A percentile compares a stretch with the other conserved stretches of the same genome.
Evolutionary conservation across 2,329 filamentous ascomycete species (phyloP).

Genomic region (Byssochlamys sp.): DNA sequence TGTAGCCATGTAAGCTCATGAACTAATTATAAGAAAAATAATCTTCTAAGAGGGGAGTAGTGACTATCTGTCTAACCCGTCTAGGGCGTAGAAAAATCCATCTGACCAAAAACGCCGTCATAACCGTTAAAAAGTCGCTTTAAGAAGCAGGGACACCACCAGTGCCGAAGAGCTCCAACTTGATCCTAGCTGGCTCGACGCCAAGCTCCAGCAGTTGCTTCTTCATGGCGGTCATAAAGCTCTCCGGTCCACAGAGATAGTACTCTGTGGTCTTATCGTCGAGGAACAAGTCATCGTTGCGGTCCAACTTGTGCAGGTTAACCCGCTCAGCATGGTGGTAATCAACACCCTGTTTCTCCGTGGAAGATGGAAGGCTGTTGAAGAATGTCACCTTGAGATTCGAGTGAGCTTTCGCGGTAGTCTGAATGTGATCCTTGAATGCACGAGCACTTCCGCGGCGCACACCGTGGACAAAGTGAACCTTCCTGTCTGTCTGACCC

Average conservation of each 20-base stretch:
- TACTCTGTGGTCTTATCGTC: slow-evolving; percentile 51
- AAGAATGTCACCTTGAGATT: slow-evolving; percentile 51
- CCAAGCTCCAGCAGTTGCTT: slow-evolving; percentile 45
- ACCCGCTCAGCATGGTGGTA: slow-evolving; percentile 53
- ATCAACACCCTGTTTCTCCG: slow-evolving; percentile 44
- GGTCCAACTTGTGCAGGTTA: slow-evolving; percentile 48
- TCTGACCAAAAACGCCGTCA: not conserved
- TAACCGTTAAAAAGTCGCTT: slow-evolving; percentile 1
- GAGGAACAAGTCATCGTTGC: slow-evolving; percentile 46
- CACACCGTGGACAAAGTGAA: slow-evolving; percentile 54
- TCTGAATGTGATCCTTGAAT: slow-evolving; percentile 46
- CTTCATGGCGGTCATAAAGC: slow-evolving; percentile 58
- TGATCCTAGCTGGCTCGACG: slow-evolving; percentile 50
- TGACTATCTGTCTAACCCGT: too few species aligned
- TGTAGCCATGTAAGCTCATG: too few species aligned
- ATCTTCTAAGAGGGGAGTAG: too few species aligned
- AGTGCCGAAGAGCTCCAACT: slow-evolving; percentile 60
- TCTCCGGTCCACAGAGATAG: slow-evolving; percentile 60
- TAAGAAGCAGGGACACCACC: slow-evolving; percentile 29
- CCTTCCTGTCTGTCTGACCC: slow-evolving; percentile 37
- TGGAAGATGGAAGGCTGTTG: slow-evolving; percentile 41
- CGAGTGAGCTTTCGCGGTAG: slow-evolving; percentile 32
- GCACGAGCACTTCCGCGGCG: slow-evolving; percentile 39
- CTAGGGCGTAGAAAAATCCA: too few species aligned
- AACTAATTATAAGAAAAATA: too few species aligned